Evolutionary conservation across 805 yeast species (phyloP), one percentile per base, ranked within the genome.

Genomic region (Saccharomyces jurei): DNA sequence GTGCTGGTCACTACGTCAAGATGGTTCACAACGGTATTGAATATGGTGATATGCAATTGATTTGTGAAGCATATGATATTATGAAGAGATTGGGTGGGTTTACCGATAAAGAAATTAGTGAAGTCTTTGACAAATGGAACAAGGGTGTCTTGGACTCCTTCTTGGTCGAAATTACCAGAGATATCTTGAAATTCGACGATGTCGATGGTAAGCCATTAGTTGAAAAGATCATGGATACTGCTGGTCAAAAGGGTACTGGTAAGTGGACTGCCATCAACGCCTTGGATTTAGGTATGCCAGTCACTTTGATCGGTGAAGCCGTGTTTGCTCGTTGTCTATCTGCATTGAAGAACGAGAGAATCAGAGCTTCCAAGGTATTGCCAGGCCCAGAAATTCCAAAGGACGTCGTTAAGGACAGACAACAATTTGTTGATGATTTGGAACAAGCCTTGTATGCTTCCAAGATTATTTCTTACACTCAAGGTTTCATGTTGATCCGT

Each of bases 11-110:
- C 78, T 92, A 86, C 78, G 98, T 92, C 72, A 92, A 92, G 82
- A 94, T 94, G 99, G 98, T 94, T 62, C 99, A 92, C 83, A 92
- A 92, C 75, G 99, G 99, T 87, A 92, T 92, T 67, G 99, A 92
- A 79, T 92, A 92, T 76, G 99, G 98, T 82, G 99, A 92, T 78
- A 92, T 92, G 99, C 99, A 92, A 80, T 82, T 92, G 81, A 92
- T 92, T 73, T 85, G 92, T 76, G 99, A 92, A 81, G 97, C 97
- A 62, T 92, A 92, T 78, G 97, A 91, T 74, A 79, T 92, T 73
- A 79, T 92, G 86, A 92, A 89, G 83, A 83, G 97, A 75, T 84
- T 89, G 66, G 96, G 96, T 73, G 89, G 90, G 62, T 82, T 94
- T 80, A 71, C 86, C 62, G 86, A 89, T 80, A 83, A 83, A 74